Conservation (phyloP, 2,329 filamentous ascomycete species). For the Cephalotrichum gorgonifer region DNA sequence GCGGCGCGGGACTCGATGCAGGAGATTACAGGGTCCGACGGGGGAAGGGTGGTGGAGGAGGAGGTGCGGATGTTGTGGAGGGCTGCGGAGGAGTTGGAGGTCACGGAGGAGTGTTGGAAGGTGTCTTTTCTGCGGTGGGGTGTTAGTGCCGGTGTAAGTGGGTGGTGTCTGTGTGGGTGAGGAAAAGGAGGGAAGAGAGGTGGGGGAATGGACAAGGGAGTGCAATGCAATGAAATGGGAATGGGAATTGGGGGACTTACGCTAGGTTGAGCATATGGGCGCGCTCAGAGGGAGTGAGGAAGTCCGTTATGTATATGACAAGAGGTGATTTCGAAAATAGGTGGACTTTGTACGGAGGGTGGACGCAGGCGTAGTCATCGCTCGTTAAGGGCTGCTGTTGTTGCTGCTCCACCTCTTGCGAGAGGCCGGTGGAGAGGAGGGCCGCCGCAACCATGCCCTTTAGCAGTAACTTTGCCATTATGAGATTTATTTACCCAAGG, state of each 20-base stretch:
- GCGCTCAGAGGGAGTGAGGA: conserved; percentile 30
- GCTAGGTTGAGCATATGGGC: conserved; percentile 30
- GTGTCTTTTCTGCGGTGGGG: conserved; percentile 22
- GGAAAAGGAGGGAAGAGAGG: not conserved
- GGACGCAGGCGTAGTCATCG: conserved; percentile 12
- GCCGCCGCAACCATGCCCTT: not conserved
- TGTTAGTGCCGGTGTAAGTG: conserved; percentile 1
- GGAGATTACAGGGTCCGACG: conserved; percentile 29
- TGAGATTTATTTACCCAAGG: not conserved
- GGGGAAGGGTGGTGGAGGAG: conserved; percentile 29
- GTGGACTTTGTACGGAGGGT: conserved; percentile 28
- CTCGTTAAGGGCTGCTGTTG: not conserved
- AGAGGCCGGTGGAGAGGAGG: not conserved
- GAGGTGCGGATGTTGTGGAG: conserved; percentile 30
- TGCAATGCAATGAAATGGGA: no score
- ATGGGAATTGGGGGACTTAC: conserved; percentile 21
- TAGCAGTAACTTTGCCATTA: not conserved
- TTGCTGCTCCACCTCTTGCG: not conserved
- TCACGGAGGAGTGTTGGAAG: conserved; percentile 32
- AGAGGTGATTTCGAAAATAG: conserved; percentile 36
- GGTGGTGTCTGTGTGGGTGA: not conserved
- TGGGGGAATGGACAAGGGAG: not conserved
- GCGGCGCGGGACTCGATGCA: conserved; percentile 37
- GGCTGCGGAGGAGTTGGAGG: conserved; percentile 21
- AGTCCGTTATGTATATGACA: conserved; percentile 37